Evolutionary conservation across 257 asterid genomes (phyloP).

Genomic region (Echium plantagineum): DNA sequence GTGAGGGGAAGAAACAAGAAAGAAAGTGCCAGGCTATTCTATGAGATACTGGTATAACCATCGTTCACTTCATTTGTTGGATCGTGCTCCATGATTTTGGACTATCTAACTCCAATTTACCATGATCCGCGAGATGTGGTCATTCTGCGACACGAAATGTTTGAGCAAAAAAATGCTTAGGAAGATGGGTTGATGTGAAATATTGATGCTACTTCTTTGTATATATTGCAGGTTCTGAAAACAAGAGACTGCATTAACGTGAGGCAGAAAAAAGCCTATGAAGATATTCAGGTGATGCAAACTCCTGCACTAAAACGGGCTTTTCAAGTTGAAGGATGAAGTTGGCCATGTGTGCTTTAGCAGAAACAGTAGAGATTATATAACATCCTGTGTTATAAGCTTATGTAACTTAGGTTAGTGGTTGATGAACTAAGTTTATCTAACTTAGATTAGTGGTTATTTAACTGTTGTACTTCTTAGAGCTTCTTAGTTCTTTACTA

Average conservation of each 20-base stretch:
- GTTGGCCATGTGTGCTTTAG: background rate
- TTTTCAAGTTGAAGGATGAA: conserved; percentile 12
- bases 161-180: background rate
- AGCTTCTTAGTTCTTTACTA: no score
- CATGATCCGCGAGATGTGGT: background rate
- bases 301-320: conserved; percentile 28
- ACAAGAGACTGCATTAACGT: conserved; percentile 43
- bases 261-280: conserved; percentile 47
- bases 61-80: background rate
- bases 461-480: no score
- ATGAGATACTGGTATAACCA: conserved; percentile 62
- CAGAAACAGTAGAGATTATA: background rate
- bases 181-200: background rate
- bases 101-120: background rate
- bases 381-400: no score
- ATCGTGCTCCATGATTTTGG: background rate
- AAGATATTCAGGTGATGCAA: conserved; percentile 37
- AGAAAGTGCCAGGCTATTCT: conserved; percentile 56
- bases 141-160: background rate
- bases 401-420: background rate
- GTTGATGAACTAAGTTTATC: background rate
- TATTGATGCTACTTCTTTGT: background rate
- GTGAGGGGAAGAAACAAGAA: conserved; percentile 43
- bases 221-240: conserved; percentile 48
- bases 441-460: no score